Percentiles rank a stretch among this genome's conserved stretches.
phyloP scores from a whole-genome alignment of 1,284 basidiomycete species.

The Vanrija sp. region DNA sequence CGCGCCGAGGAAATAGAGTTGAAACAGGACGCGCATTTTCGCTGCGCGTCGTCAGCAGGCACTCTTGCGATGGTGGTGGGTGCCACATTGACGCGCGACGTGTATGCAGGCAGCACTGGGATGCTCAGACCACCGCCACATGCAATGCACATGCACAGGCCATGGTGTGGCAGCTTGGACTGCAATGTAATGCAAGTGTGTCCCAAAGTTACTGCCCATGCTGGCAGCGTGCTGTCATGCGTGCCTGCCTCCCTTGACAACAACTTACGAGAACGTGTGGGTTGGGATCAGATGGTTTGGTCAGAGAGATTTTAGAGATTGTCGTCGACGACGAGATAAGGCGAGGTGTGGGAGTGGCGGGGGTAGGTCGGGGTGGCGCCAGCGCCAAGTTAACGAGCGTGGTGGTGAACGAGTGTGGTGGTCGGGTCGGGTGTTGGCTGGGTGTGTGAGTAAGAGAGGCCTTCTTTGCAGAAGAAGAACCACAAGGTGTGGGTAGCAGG shows the following conservation, averaged over 20 bases:
- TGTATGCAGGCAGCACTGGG: too few species aligned
- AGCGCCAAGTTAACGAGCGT: neutral
- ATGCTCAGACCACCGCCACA: too few species aligned
- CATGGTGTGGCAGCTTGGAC: too few species aligned
- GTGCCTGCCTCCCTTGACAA: neutral
- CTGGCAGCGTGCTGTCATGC: too few species aligned
- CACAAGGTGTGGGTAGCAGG: too few species aligned
- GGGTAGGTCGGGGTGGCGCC: neutral
- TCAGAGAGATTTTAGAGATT: neutral
- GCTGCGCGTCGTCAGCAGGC: neutral
- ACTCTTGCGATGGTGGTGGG: neutral
- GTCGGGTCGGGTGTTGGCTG: neutral
- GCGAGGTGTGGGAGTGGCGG: neutral
- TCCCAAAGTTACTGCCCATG: too few species aligned
- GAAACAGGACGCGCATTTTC: constrained; percentile 3
- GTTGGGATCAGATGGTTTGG: neutral
- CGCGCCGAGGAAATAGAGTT: neutral
- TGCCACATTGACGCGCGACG: too few species aligned
- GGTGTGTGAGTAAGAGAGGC: too few species aligned
- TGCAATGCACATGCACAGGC: too few species aligned
- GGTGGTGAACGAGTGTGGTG: neutral
- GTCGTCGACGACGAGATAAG: neutral
- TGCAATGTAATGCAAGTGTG: too few species aligned
- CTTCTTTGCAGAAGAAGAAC: too few species aligned
- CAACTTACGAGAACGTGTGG: neutral